phyloP scores from a whole-genome alignment of 805 yeast species.

The Nakazawaea ernobii region DNA sequence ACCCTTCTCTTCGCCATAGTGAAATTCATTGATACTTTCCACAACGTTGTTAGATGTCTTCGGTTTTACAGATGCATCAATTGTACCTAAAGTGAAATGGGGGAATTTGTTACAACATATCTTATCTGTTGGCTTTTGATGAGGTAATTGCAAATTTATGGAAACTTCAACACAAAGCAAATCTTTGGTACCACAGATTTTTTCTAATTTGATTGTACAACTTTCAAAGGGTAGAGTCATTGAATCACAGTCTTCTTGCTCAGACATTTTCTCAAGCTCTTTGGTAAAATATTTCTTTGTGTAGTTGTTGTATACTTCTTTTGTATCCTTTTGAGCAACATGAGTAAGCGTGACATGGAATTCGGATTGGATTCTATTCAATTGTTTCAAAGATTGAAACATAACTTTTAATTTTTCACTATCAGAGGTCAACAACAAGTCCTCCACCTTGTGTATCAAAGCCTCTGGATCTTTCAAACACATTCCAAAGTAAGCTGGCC shows the following conservation, averaged over 20 bases:
- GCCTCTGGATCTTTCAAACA: constrained; percentile 20
- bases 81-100: constrained; percentile 74
- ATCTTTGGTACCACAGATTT: constrained; percentile 43
- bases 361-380: constrained; percentile 38
- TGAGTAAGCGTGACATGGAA: constrained; percentile 73
- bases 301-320: constrained; percentile 9
- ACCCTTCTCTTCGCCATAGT: constrained; percentile 5
- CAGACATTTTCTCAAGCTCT: constrained; percentile 16
- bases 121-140: constrained; percentile 13
- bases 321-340: constrained; percentile 9
- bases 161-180: constrained; percentile 52
- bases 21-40: constrained; percentile 16
- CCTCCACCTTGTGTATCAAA: constrained; percentile 15
- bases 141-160: constrained; percentile 15
- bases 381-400: constrained; percentile 19
- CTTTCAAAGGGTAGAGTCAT: constrained; percentile 15
- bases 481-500: constrained; percentile 44
- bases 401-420: constrained; percentile 4
- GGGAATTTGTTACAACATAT: constrained; percentile 38
- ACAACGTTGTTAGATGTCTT: constrained; percentile 43
- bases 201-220: constrained; percentile 36
- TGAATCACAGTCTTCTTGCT: background rate
- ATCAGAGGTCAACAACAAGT: constrained; percentile 7
- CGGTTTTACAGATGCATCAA: constrained; percentile 38
- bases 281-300: constrained; percentile 13